Base-by-base conservation (phyloP, 2,329 filamentous ascomycete species). In the Simplicillium sp. region DNA sequence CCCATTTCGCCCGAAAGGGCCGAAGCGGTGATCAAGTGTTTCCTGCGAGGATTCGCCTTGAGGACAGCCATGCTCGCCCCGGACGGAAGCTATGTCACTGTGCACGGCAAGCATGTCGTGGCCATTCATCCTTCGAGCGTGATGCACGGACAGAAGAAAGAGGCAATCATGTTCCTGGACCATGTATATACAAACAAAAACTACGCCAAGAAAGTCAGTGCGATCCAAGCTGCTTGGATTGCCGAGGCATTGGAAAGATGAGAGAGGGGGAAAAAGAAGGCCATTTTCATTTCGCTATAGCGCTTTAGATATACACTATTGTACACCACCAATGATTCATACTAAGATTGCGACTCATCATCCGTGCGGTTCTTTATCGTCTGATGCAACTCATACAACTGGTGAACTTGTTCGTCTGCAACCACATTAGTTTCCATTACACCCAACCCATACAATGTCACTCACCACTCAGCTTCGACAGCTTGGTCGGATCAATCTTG, bases 381-480 rank as follows among this genome's bases (percentile, higher is more conserved):
- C 59, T 84, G 76, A 87, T 96, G 94, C 42, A 98, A 69, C 58
- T 97, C 90, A 57, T 96, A 96, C 50, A 98, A 66, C 61, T 98
- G 92, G 2, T 82, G 86, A 39, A 97, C 70, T 65, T 98, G 92
- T 59, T 97, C 84, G 58, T 97, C 88, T 94, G 47, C 12, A 11
- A 11, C 13, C 34, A 41, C 31, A 35, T 40, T 38, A 34, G 36
- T 50, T 18, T 49, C 40, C 34, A 46, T 17, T 7, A 37, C 14
- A 31, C n/a, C 11, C 14, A 29, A 37, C 11, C 5, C 18, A 9
- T n/a, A 12, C 14, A 14, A 17, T 13, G 28, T 11, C 17, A 68
- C 80, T 51, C 60, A 94, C 88, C 89, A 59, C 85, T 97, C 87
- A 97, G 86, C 64, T 95, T 96, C 45, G 87, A 82, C 42, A 97